A percentile compares a stretch with the other conserved stretches of the same genome.
These are phyloP conservation scores for Rhinocladiella mackenziei DNA, from an alignment of 2,329 filamentous ascomycete genomes.

Conservation along the genomic window DNA sequence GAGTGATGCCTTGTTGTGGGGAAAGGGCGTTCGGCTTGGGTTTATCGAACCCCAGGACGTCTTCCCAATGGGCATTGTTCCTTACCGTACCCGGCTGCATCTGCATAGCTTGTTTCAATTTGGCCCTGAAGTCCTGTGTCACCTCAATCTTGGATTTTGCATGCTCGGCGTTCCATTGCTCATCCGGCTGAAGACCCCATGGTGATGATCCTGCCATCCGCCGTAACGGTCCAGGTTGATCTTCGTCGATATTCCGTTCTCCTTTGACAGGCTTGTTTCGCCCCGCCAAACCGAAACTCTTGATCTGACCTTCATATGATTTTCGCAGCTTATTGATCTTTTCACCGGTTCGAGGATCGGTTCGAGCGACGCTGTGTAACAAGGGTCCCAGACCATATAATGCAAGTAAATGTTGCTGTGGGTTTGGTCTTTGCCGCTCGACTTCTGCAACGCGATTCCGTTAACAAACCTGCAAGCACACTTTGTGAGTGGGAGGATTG, in stretches of 20 bases:
- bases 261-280: constrained; percentile 48
- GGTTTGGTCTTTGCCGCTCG: constrained; percentile 52
- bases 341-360: constrained; percentile 59
- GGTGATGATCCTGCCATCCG: constrained; percentile 33
- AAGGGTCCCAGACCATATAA: constrained; percentile 56
- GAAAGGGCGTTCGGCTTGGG: constrained; percentile 35
- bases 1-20: constrained; percentile 31
- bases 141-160: constrained; percentile 46
- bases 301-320: constrained; percentile 51
- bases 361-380: constrained; percentile 56
- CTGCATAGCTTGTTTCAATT: constrained; percentile 45
- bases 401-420: constrained; percentile 55
- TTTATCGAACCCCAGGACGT: constrained; percentile 46
- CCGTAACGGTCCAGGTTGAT: constrained; percentile 34
- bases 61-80: constrained; percentile 48
- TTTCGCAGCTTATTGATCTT: constrained; percentile 61
- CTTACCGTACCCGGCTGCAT: constrained; percentile 45
- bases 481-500: constrained; percentile 37
- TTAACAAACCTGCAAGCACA: constrained; percentile 39
- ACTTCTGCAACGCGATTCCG: constrained; percentile 40
- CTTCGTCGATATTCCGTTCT: constrained; percentile 32
- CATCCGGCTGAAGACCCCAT: constrained; percentile 47
- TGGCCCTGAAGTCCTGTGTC: constrained; percentile 39
- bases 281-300: constrained; percentile 44
- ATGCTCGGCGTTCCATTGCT: constrained; percentile 50